Base-by-base conservation (phyloP, 306 rosid genomes). In the Dalbergia oliveri region DNA sequence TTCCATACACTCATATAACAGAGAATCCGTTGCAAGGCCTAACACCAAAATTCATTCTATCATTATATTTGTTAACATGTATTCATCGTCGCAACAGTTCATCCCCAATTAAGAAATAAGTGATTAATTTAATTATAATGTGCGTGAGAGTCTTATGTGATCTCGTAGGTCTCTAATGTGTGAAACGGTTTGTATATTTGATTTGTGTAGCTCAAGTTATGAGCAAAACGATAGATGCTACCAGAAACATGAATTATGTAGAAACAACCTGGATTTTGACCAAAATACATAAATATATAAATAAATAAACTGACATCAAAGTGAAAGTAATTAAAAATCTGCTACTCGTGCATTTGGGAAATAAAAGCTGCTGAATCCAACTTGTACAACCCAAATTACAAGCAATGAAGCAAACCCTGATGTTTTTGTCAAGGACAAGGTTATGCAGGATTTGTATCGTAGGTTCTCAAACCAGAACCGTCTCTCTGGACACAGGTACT, bases 31-130 rank as follows among this genome's bases (percentile, higher is more conserved):
- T 50, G 59, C 79, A 76, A 54, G 18, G 18, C 31, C 69, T 58
- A 75, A 1, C 9, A 64, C 60, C 57, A 70, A 44, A 63, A 31
- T 31, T 57, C 72, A 76, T 23, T 69, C 10, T 19, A 64, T 9
- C 31, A 41, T 63, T 26, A 26, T 19, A 9, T 34, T 21, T 3
- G 49, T 33, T 41, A 39, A 37, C 14, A 81, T 43, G 69, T 26
- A 47, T 65, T 41, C 82, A 76, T 53, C 50, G 16, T 26, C n/a
- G 60, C 4, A 75, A 81, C 31, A 19, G 8, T 49, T 56, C 45
- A 63, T n/a, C 66, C 61, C 15, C 23, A 35, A 58, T 78, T 37
- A 8, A 37, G 41, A 73, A 71, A 61, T 1, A 35, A 39, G 37
- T 9, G 56, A 33, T 31, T 37, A 62, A 62, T 39, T 61, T 37